Evolutionary conservation across 2,329 filamentous ascomycete species (phyloP).

Genomic region (Daldinia eschscholtzii): DNA sequence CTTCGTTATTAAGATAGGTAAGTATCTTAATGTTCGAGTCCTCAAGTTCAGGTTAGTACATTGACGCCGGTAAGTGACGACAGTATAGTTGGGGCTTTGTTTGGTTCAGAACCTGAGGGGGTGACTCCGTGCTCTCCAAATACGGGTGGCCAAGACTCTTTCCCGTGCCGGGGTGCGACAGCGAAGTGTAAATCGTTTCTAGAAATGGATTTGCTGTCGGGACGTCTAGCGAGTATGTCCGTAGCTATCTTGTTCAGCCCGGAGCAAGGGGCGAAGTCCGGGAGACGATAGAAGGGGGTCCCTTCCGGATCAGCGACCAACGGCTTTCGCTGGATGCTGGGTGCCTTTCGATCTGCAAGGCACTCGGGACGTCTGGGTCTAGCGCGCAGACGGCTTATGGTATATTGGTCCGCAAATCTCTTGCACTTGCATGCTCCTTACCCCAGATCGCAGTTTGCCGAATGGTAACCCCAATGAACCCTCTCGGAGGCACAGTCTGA

Average conservation of each 20-base stretch:
- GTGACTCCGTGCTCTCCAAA: conserved; percentile 39
- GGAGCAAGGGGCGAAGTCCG: conserved; percentile 36
- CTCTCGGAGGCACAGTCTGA: conserved; percentile 45
- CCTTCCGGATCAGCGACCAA: conserved; percentile 36
- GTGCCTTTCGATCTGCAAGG: conserved; percentile 37
- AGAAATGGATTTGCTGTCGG: conserved; percentile 35
- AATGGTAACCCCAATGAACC: conserved; percentile 37
- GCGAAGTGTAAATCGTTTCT: conserved; percentile 38
- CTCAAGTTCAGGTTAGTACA: not conserved
- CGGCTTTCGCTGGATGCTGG: conserved; percentile 19
- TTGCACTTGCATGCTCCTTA: conserved; percentile 36
- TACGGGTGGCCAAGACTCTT: conserved; percentile 36
- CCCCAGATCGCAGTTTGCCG: conserved; percentile 47
- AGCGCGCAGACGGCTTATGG: conserved; percentile 28
- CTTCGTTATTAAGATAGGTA: not conserved
- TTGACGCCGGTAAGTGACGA: conserved; percentile 13
- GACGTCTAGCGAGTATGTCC: conserved; percentile 29
- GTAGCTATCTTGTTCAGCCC: conserved; percentile 37
- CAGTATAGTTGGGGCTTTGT: conserved; percentile 14
- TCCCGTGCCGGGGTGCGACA: conserved; percentile 33
- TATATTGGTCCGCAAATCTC: conserved; percentile 33
- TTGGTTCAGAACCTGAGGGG: conserved; percentile 17
- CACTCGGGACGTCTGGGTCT: conserved; percentile 33
- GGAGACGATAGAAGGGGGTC: conserved; percentile 31
- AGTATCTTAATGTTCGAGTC: conserved; percentile 2